Evolutionary conservation across 345 rosid genomes (phyloP), one percentile per base, ranked within the genome.

Genomic region (Hibiscus syriacus): DNA sequence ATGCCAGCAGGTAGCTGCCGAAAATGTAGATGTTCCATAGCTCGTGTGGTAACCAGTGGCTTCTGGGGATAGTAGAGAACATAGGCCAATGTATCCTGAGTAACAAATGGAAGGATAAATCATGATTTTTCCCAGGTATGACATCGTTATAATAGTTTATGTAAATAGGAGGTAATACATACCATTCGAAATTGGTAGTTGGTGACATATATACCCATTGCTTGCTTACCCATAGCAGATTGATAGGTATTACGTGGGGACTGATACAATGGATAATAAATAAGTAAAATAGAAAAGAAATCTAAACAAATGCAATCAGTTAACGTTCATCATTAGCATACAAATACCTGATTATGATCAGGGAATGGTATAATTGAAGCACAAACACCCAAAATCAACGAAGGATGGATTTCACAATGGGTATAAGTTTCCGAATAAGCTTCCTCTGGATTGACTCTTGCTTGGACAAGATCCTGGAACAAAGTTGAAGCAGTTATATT

Each of bases 1-100:
- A 91, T 94, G 80, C 99, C 99, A 49, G 99, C 99, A 23, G 97
- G 99, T 78, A 94, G 97, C 80, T 94, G 97, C 92, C 99, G 82
- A 72, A 94, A 94, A 78, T 94, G 99, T 65, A 94, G 99, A 71
- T 94, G 99, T 76, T 94, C 99, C 99, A 94, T 94, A 66, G 97
- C 99, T 70, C 96, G 82, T 53, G 99, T 94, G 50, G 99, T 94
- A 77, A 94, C 99, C 69, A 94, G 92, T 26, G 97, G 99, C 73
- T 91, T 94, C 79, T 94, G 97, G 26, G 99, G 99, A 78, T 94
- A 94, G 70, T 94, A 94, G 58, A 94, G 91, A 74, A 94, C 99
- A 77, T 94, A 94, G 17, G 96, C 97, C 77, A 94, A 72, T 17
- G 99, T 94, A 79, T 94, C 99, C 97, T 94, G 78, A 34, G 73